phyloP scores from a whole-genome alignment of 2,329 filamentous ascomycete species.

The Fusarium anguioides region DNA sequence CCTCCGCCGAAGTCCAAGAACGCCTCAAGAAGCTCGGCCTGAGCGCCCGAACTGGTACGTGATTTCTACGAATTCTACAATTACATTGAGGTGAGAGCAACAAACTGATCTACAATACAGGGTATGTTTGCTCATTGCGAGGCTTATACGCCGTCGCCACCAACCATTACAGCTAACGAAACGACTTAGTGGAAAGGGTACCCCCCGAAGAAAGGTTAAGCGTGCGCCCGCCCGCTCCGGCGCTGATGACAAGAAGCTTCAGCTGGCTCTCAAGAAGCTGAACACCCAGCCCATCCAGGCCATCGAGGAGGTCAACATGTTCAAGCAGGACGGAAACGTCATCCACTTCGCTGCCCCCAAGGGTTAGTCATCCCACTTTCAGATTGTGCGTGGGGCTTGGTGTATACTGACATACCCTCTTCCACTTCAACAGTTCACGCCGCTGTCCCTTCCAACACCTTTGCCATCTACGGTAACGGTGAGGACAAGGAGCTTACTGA shows the following conservation, averaged over 20 bases:
- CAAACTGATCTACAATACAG: constrained; percentile 43
- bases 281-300: constrained; percentile 99
- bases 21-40: constrained; percentile 69
- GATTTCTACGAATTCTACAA: constrained; percentile 15
- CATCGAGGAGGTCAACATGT: constrained; percentile 99
- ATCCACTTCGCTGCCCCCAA: constrained; percentile 99
- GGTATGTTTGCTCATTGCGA: constrained; percentile 50
- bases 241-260: constrained; percentile 99
- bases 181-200: constrained; percentile 85
- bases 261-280: constrained; percentile 97
- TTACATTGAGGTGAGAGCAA: neutral
- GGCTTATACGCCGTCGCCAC: constrained; percentile 23
- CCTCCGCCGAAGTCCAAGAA: constrained; percentile 63
- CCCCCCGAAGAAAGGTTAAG: constrained; percentile 97
- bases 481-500: constrained; percentile 99
- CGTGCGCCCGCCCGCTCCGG: constrained; percentile 92
- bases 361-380: constrained; percentile 69
- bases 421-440: constrained; percentile 79
- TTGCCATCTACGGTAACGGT: constrained; percentile 98
- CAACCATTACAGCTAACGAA: constrained; percentile 46
- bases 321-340: constrained; percentile 99
- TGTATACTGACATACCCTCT: constrained; percentile 35
- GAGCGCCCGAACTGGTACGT: constrained; percentile 74
- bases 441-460: constrained; percentile 97
- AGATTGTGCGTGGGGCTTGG: constrained; percentile 32